These are phyloP conservation scores for Eucalyptus tenuipes DNA, from an alignment of 345 rosid species.

Conservation along the genomic window DNA sequence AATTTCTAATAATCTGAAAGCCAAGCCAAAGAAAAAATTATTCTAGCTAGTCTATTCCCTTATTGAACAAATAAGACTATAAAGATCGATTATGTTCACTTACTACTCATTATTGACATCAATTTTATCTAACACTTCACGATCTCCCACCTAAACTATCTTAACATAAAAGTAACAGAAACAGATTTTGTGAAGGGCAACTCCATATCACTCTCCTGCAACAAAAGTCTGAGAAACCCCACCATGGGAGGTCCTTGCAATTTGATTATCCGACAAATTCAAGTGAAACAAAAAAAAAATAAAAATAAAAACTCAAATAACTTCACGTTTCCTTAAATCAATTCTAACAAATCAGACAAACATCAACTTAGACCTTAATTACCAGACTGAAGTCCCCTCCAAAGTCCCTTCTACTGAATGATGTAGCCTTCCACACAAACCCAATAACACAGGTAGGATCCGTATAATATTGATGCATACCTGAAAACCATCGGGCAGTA, in stretches of 20 bases:
- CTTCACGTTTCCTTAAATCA: neutral
- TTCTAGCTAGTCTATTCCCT: neutral
- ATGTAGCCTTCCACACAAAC: neutral
- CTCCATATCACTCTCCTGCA: neutral
- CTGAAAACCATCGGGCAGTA: conserved; percentile 99
- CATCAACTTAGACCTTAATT: neutral
- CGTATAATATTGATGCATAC: conserved; percentile 12
- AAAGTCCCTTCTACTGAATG: neutral
- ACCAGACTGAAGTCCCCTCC: neutral
- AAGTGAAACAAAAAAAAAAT: neutral
- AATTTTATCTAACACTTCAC: neutral
- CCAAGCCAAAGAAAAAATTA: neutral
- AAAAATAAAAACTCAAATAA: neutral
- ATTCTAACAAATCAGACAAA: neutral
- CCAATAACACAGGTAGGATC: neutral
- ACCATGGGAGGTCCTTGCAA: neutral
- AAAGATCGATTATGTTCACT: neutral
- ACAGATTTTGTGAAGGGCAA: neutral
- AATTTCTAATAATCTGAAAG: neutral
- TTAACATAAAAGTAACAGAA: neutral
- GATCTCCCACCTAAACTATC: neutral
- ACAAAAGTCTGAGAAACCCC: neutral
- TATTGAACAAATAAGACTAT: neutral
- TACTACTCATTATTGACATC: neutral
- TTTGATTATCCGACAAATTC: neutral